These are phyloP conservation scores for Leptodontidium sp. DNA, from an alignment of 2,329 filamentous ascomycete species.

Conservation along the genomic window DNA sequence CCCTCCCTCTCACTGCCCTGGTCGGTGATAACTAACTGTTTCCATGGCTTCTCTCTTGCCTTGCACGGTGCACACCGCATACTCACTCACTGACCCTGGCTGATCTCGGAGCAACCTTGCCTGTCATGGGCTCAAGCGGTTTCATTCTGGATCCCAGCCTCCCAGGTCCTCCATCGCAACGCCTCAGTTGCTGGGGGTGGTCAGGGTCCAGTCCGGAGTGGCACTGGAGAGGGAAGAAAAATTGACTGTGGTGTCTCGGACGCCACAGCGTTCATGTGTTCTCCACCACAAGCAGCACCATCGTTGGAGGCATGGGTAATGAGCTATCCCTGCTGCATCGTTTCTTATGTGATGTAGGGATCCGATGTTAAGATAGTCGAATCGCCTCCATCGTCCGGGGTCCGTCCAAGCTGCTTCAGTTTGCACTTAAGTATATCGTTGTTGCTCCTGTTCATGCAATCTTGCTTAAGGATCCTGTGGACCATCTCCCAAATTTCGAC, in stretches of 20 bases:
- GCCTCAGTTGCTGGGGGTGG: constrained; percentile 18
- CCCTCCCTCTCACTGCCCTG: constrained; percentile 4
- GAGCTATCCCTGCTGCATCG: constrained; percentile 31
- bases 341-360: constrained; percentile 36
- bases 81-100: constrained; percentile 23
- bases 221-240: constrained; percentile 14
- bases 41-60: constrained; percentile 7
- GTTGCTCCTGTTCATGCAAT: constrained; percentile 27
- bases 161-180: constrained; percentile 16
- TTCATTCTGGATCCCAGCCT: constrained; percentile 32
- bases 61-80: constrained; percentile 34
- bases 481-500: constrained; percentile 30
- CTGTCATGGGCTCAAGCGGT: constrained; percentile 37
- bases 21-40: background rate
- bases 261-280: constrained; percentile 38
- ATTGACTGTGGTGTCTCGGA: constrained; percentile 36
- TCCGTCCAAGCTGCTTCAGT: constrained; percentile 21
- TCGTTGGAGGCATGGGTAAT: constrained; percentile 23
- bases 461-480: constrained; percentile 30
- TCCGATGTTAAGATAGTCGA: constrained; percentile 32
- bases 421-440: constrained; percentile 36
- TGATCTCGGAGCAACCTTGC: constrained; percentile 23
- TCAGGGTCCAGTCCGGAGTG: constrained; percentile 1
- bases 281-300: constrained; percentile 22
- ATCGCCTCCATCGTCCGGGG: constrained; percentile 34